These are phyloP conservation scores for Stemphylium lycopersici DNA, from an alignment of 2,329 filamentous ascomycete species.

Conservation along the genomic window DNA sequence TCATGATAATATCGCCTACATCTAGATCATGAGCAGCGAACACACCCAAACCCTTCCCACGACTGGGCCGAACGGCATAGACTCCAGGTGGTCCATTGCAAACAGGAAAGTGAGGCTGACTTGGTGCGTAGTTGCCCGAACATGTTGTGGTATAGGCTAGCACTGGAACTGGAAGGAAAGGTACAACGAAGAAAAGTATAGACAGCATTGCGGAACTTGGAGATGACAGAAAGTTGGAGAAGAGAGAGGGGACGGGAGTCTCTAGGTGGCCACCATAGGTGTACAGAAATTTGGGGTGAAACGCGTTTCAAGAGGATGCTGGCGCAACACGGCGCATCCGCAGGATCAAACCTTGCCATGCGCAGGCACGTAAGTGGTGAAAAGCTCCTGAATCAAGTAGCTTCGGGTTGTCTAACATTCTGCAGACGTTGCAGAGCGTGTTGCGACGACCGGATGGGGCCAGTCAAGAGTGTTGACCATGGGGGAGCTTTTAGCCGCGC, in stretches of 20 bases:
- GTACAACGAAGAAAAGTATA: neutral
- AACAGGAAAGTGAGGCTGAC: conserved; percentile 21
- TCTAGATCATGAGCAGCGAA: conserved; percentile 49
- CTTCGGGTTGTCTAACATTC: neutral
- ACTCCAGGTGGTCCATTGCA: conserved; percentile 34
- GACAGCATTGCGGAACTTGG: neutral
- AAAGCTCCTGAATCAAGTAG: neutral
- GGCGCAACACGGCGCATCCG: conserved; percentile 16
- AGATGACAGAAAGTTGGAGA: neutral
- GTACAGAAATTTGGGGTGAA: conserved; percentile 11
- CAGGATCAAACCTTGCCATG: neutral
- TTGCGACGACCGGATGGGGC: too few species aligned
- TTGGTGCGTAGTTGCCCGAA: conserved; percentile 19
- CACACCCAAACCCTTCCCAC: conserved; percentile 52
- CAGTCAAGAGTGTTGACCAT: neutral
- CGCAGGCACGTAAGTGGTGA: neutral
- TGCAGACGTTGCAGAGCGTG: too few species aligned
- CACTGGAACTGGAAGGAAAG: neutral
- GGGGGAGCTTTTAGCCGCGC: neutral
- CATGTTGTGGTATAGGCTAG: conserved; percentile 16
- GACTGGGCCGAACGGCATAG: conserved; percentile 40
- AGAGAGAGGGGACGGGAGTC: neutral
- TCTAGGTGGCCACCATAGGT: neutral
- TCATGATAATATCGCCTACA: conserved; percentile 49
- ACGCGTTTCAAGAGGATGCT: conserved; percentile 19